These are phyloP conservation scores for Colletotrichum karsti DNA, from an alignment of 2,329 filamentous ascomycete species.

Conservation along the genomic window DNA sequence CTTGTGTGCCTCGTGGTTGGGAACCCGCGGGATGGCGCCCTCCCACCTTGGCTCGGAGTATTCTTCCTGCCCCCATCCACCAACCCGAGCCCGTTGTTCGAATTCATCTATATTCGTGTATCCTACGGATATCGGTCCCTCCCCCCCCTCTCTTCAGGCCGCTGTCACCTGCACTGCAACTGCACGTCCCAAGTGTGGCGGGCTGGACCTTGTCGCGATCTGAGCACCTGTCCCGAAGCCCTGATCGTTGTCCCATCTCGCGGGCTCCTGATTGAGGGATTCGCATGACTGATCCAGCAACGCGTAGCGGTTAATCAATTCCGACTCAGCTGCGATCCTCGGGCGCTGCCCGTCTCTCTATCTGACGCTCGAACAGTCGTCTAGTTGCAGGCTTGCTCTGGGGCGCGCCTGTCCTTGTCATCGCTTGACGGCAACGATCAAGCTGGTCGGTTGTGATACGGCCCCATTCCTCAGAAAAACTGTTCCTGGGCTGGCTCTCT, in stretches of 20 bases:
- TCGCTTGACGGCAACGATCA: no score
- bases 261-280: not conserved
- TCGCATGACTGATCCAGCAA: not conserved
- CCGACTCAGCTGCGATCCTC: not conserved
- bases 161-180: not conserved
- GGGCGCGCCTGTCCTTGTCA: no score
- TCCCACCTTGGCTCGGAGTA: not conserved
- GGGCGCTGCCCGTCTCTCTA: conserved; percentile 4
- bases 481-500: not conserved
- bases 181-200: not conserved
- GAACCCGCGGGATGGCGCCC: not conserved
- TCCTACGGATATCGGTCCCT: not conserved
- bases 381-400: no score
- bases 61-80: no score
- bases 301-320: not conserved
- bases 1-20: no score
- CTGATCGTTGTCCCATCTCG: conserved; percentile 15
- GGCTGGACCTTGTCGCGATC: conserved; percentile 2
- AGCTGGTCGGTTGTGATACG: no score
- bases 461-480: not conserved
- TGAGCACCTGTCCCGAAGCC: conserved; percentile 18
- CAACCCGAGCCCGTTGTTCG: no score
- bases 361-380: not conserved
- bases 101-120: not conserved
- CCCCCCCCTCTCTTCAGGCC: no score